Conservation (phyloP, 2,329 filamentous ascomycete species). For the Claviceps cyperi region DNA sequence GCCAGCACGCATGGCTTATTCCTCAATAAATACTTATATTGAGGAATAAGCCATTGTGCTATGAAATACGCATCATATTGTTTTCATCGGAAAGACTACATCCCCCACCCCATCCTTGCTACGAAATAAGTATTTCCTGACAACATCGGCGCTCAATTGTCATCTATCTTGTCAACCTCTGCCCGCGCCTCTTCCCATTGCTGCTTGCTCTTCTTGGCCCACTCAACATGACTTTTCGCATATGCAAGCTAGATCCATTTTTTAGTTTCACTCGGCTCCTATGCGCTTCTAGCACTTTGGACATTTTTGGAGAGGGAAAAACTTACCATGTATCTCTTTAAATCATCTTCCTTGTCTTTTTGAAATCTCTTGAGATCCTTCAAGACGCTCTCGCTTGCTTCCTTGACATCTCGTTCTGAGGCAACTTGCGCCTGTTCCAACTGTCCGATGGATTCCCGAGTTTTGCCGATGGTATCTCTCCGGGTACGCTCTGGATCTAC, state of each 20-base stretch:
- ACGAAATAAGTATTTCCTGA: too few relatives aligned
- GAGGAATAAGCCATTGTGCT: too few relatives aligned
- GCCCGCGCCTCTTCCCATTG: constrained; percentile 83
- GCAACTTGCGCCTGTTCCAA: constrained; percentile 83
- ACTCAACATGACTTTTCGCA: constrained; percentile 83
- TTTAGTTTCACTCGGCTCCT: constrained; percentile 11
- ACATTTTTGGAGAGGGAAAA: too few relatives aligned
- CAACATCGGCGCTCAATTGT: constrained; percentile 23
- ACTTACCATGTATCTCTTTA: constrained; percentile 89
- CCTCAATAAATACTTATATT: too few relatives aligned
- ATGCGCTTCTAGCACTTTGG: background rate
- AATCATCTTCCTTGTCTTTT: constrained; percentile 84
- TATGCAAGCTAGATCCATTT: constrained; percentile 59
- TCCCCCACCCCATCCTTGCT: too few relatives aligned
- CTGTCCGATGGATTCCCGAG: constrained; percentile 70
- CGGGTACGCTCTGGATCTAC: constrained; percentile 88
- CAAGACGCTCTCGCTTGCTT: constrained; percentile 77
- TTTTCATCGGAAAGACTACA: background rate
- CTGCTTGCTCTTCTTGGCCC: constrained; percentile 79
- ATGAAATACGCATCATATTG: background rate
- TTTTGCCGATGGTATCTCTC: constrained; percentile 90
- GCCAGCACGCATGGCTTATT: too few relatives aligned
- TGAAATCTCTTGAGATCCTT: constrained; percentile 90
- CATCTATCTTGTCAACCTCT: constrained; percentile 79
- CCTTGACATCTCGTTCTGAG: constrained; percentile 81